Conservation (phyloP, 192 early-diverging fungal species). For the Coemansia sp. region DNA sequence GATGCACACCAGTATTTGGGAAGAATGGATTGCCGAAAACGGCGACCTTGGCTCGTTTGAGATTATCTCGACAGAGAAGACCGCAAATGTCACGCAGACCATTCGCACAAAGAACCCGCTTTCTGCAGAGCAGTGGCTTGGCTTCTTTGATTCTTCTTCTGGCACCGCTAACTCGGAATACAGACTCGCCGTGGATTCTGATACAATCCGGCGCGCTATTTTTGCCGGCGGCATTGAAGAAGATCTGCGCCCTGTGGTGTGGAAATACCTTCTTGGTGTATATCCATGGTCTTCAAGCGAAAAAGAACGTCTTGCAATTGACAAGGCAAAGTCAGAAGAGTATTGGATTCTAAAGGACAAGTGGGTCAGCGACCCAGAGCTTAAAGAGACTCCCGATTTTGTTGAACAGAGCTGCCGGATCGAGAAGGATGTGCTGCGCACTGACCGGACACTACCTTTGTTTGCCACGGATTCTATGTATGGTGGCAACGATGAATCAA, state of each 20-base stretch:
- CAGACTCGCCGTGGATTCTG: constrained; percentile 53
- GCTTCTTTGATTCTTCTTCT: constrained; percentile 61
- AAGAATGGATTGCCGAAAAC: constrained; percentile 52
- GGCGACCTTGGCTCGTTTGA: constrained; percentile 50
- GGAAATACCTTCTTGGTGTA: constrained; percentile 85
- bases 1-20: constrained; percentile 47
- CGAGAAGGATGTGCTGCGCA: constrained; percentile 97
- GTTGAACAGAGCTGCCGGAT: constrained; percentile 74
- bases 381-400: constrained; percentile 60
- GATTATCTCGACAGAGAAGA: constrained; percentile 37
- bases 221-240: constrained; percentile 80
- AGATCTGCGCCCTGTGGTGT: constrained; percentile 78
- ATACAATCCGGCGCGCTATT: constrained; percentile 59
- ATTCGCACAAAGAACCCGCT: constrained; percentile 56
- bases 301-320: constrained; percentile 64
- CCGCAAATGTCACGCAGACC: constrained; percentile 37
- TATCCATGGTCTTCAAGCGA: constrained; percentile 84
- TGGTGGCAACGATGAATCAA: constrained; percentile 49
- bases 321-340: constrained; percentile 59
- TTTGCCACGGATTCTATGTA: constrained; percentile 71
- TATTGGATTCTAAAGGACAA: constrained; percentile 65
- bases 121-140: constrained; percentile 68
- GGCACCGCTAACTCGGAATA: constrained; percentile 27
- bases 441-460: constrained; percentile 83
- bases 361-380: constrained; percentile 64